phyloP scores from a whole-genome alignment of 2,329 filamentous ascomycete genomes.

The Claviceps sorghi region DNA sequence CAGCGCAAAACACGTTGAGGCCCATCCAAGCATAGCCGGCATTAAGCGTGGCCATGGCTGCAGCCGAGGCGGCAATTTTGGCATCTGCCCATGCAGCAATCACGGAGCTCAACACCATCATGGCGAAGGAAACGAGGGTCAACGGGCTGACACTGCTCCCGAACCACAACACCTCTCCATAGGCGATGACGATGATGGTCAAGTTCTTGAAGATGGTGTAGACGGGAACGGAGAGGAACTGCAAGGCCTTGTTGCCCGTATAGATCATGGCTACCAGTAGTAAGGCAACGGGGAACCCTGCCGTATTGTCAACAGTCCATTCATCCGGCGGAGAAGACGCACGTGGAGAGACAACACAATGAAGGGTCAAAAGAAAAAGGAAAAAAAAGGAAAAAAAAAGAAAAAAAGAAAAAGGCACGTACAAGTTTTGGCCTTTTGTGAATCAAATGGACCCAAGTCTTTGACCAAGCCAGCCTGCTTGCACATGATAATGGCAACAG shows the following conservation, averaged over 20 bases:
- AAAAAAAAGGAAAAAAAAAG: no score
- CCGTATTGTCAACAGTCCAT: not conserved
- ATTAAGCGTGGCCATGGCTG: conserved; percentile 77
- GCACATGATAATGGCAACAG: conserved; percentile 66
- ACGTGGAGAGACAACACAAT: not conserved
- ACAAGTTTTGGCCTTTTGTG: conserved; percentile 88
- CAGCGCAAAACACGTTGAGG: conserved; percentile 89
- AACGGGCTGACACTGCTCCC: conserved; percentile 84
- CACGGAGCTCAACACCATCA: conserved; percentile 92
- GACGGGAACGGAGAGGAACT: conserved; percentile 92
- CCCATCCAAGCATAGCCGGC: conserved; percentile 96
- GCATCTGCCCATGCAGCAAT: conserved; percentile 96
- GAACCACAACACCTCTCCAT: conserved; percentile 96
- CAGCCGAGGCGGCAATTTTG: conserved; percentile 45
- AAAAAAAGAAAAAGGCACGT: conserved; percentile 17
- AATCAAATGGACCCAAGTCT: conserved; percentile 68
- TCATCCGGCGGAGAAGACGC: not conserved
- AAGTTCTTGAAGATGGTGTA: conserved; percentile 99
- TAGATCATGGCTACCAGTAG: conserved; percentile 99
- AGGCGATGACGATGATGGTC: conserved; percentile 96
- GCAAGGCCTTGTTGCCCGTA: conserved; percentile 86
- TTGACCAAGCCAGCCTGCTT: conserved; percentile 72
- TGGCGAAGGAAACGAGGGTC: conserved; percentile 79
- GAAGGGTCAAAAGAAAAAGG: not conserved
- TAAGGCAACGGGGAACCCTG: conserved; percentile 91